These are phyloP conservation scores for Zymoseptoria passerinii DNA, from an alignment of 2,329 filamentous ascomycete species.

Conservation along the genomic window DNA sequence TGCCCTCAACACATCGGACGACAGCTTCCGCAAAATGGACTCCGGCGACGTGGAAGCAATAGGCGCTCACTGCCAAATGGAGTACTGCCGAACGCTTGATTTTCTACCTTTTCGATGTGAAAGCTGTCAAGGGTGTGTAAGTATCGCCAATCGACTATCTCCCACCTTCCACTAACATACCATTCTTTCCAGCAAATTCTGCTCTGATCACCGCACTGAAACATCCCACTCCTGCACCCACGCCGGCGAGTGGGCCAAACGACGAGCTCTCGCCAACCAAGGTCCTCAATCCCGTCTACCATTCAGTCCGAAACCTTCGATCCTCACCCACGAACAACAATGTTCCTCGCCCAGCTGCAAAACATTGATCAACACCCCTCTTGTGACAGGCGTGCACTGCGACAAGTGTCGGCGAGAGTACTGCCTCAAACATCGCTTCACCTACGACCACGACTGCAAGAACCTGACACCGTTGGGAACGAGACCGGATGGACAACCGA, in stretches of 20 bases:
- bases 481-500: slow-evolving; percentile 34
- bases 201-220: slow-evolving; percentile 88
- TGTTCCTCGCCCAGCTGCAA: slow-evolving; percentile 61
- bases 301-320: slow-evolving; percentile 42
- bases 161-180: not conserved
- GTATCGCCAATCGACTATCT: not conserved
- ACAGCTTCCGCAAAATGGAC: slow-evolving; percentile 63
- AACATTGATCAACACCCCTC: slow-evolving; percentile 59
- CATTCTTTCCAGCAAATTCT: slow-evolving; percentile 46
- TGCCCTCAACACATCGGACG: slow-evolving; percentile 4
- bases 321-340: slow-evolving; percentile 56
- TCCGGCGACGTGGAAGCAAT: slow-evolving; percentile 73
- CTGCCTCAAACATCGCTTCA: slow-evolving; percentile 67
- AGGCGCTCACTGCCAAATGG: slow-evolving; percentile 82
- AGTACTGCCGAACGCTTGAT: slow-evolving; percentile 89
- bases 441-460: slow-evolving; percentile 75
- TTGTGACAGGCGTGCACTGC: slow-evolving; percentile 64
- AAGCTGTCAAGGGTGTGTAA: slow-evolving; percentile 57
- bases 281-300: slow-evolving; percentile 19
- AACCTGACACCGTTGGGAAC: slow-evolving; percentile 59
- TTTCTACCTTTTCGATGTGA: slow-evolving; percentile 94
- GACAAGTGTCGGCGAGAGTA: slow-evolving; percentile 62
- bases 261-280: slow-evolving; percentile 34
- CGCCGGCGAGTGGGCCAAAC: slow-evolving; percentile 52
- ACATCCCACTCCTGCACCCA: slow-evolving; percentile 62